phyloP scores from a whole-genome alignment of 495 filamentous ascomycete genomes.

The Venustampulla echinocandica region DNA sequence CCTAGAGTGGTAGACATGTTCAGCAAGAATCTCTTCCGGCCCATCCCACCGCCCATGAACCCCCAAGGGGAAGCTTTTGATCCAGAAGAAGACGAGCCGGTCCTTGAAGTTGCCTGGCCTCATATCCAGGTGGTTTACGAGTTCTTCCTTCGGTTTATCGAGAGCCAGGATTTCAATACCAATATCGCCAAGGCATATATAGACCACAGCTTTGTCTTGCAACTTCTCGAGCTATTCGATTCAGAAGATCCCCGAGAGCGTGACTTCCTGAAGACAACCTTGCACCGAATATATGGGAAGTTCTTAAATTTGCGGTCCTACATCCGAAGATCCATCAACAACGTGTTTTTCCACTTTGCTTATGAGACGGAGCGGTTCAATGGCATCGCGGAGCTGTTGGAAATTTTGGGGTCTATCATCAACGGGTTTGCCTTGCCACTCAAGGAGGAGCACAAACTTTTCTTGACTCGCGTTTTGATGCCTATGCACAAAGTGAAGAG shows the following conservation, averaged over 20 bases:
- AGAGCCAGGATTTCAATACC: constrained; percentile 99
- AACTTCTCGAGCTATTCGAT: constrained; percentile 96
- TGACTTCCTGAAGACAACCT: constrained; percentile 95
- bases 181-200: constrained; percentile 99
- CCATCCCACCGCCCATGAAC: constrained; percentile 93
- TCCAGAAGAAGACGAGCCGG: constrained; percentile 96
- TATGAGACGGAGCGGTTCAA: constrained; percentile 99
- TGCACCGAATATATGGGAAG: constrained; percentile 98
- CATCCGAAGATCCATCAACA: constrained; percentile 97
- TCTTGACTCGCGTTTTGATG: constrained; percentile 86
- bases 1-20: constrained; percentile 99
- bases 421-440: constrained; percentile 96
- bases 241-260: constrained; percentile 96
- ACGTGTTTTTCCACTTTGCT: constrained; percentile 99
- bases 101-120: constrained; percentile 97
- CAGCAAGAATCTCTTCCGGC: constrained; percentile 94
- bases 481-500: constrained; percentile 98
- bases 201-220: constrained; percentile 93
- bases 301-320: constrained; percentile 96
- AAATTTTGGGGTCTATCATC: constrained; percentile 98
- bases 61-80: constrained; percentile 98
- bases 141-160: constrained; percentile 97
- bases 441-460: constrained; percentile 98
- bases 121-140: constrained; percentile 99
- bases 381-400: constrained; percentile 90